These are phyloP conservation scores for Hysterangium stoloniferum DNA, from an alignment of 768 basidiomycete species.

Conservation along the genomic window DNA sequence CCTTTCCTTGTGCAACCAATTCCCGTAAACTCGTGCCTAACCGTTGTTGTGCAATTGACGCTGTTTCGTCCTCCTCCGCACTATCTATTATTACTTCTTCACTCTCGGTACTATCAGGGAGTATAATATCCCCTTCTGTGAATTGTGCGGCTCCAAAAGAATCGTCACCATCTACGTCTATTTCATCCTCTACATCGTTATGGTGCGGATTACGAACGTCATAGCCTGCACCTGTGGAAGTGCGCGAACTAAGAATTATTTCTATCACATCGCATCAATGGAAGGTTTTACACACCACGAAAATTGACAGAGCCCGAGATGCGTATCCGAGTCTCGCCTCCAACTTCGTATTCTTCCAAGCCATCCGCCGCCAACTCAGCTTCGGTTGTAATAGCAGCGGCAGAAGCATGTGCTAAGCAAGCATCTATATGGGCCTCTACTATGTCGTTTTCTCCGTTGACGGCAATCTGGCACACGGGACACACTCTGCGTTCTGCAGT, in stretches of 20 bases:
- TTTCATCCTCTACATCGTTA: constrained; percentile 67
- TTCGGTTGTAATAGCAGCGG: background rate
- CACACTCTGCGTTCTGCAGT: constrained; percentile 38
- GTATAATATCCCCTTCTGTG: constrained; percentile 62
- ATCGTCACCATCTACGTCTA: constrained; percentile 77
- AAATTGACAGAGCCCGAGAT: constrained; percentile 29
- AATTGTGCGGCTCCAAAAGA: constrained; percentile 71
- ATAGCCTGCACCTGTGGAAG: constrained; percentile 59
- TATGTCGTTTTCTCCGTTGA: constrained; percentile 64
- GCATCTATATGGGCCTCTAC: constrained; percentile 77
- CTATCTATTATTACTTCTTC: constrained; percentile 21
- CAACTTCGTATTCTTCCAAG: constrained; percentile 30
- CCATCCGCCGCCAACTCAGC: constrained; percentile 23
- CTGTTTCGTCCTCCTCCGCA: constrained; percentile 25
- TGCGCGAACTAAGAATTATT: constrained; percentile 6
- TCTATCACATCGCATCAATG: too few species aligned
- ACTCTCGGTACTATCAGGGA: constrained; percentile 11
- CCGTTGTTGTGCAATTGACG: constrained; percentile 18
- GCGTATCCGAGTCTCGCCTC: constrained; percentile 39
- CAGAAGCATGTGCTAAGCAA: constrained; percentile 53
- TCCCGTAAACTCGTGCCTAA: constrained; percentile 37
- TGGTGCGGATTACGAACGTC: constrained; percentile 47
- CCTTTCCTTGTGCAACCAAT: constrained; percentile 46
- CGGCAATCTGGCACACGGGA: constrained; percentile 54
- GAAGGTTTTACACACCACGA: constrained; percentile 22